Evolutionary conservation across 805 yeast genomes (phyloP), one percentile per base, ranked within the genome.

Genomic region (Wickerhamomyces xylosicus): DNA sequence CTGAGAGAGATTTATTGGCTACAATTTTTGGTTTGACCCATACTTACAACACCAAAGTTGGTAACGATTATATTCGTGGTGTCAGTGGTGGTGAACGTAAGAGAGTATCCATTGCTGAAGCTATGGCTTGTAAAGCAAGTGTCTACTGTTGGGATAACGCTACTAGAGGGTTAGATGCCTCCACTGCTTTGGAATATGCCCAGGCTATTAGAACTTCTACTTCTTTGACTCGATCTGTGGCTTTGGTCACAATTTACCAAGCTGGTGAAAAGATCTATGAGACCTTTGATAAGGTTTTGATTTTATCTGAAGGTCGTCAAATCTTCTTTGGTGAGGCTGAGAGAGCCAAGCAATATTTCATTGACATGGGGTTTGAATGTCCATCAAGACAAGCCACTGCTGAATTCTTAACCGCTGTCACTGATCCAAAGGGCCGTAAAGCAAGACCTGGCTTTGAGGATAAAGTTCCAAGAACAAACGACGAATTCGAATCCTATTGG

Each of bases 21-120:
- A 74, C 77, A 11, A 65, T 67, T 28, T 78, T 73, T 50, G 85
- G 84, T 42, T 62, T 79, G 32, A 60, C 69, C 8, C 84, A 76
- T 54, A 74, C 84, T 5, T 64, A 65, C 43, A 62, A 72, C 53
- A 74, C 82, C 15, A 71, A 70, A 46, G 82, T 76, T 28, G 83
- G 83, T 43, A 69, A 69, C 51, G 81, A 75, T 44, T 64, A 70
- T 32, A 69, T 79, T 22, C 69, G 85, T 55, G 84, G 86, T 63
- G 84, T 80, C 32, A 78, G 90, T 37, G 90, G 94, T 52, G 92
- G 94, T 67, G 92, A 84, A 62, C 66, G 94, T 47, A 82, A 83
- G 60, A 74, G 94, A 64, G 90, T 84, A 3, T 79, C 90, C 10
- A 77, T 84, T 50, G 85, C 87, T 10, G 95, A 84, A 60, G 83